A percentile compares a stretch with the other conserved stretches of the same genome.
These are phyloP conservation scores for Ceratocystis variospora DNA, from an alignment of 2,329 filamentous ascomycete species.

Conservation along the genomic window DNA sequence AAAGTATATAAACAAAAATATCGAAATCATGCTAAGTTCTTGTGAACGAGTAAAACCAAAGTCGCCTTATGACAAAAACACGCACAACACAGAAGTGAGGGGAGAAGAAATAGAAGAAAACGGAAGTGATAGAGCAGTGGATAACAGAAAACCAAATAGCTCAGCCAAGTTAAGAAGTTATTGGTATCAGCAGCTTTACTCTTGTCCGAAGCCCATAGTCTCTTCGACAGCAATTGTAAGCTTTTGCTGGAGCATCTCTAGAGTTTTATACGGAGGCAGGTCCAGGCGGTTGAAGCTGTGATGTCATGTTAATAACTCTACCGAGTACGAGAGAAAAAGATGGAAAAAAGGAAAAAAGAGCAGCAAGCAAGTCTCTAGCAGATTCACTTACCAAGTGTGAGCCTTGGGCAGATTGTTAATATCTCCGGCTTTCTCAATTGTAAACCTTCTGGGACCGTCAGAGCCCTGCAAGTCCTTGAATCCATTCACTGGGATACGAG, in stretches of 20 bases:
- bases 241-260: conserved; percentile 76
- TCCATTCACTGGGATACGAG: conserved; percentile 94
- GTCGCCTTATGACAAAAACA: conserved; percentile 1
- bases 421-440: conserved; percentile 95
- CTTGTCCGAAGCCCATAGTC: conserved; percentile 96
- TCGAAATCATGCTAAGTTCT: conserved; percentile 4
- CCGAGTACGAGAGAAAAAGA: background rate
- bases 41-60: background rate
- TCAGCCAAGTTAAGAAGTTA: background rate
- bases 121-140: conserved; percentile 14
- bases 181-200: conserved; percentile 41
- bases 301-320: conserved; percentile 19
- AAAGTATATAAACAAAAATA: conserved; percentile 23
- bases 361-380: background rate
- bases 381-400: conserved; percentile 75
- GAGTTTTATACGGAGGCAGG: conserved; percentile 78
- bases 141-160: conserved; percentile 11
- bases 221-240: conserved; percentile 95
- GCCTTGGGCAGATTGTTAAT: conserved; percentile 84
- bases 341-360: background rate
- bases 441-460: conserved; percentile 87
- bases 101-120: background rate
- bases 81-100: background rate
- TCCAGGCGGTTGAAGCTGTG: conserved; percentile 91
- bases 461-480: conserved; percentile 98